A percentile compares a stretch with the other conserved stretches of the same genome.
These are phyloP conservation scores for Lipomyces yarrowii DNA, from an alignment of 1,139 yeast species.

Conservation along the genomic window DNA sequence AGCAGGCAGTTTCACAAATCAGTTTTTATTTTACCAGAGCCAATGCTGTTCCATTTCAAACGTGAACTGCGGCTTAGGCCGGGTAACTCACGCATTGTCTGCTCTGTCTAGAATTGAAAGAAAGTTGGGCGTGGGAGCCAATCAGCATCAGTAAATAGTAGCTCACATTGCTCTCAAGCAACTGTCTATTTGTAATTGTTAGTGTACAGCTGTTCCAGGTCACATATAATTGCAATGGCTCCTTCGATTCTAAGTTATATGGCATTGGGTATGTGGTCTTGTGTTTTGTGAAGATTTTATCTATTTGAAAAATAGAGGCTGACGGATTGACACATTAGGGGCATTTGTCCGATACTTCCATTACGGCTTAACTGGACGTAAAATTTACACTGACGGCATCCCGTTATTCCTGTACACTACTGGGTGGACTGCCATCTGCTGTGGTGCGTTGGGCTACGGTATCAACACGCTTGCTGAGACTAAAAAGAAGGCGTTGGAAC, in stretches of 20 bases:
- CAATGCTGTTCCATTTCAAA: not conserved
- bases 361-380: conserved; percentile 21
- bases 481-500: not conserved
- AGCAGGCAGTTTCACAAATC: not conserved
- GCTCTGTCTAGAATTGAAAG: not conserved
- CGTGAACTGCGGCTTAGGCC: not conserved
- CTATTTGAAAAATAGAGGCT: not conserved
- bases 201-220: not conserved
- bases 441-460: conserved; percentile 12
- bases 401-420: not conserved
- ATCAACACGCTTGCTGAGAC: conserved; percentile 10
- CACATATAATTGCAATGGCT: conserved; percentile 5
- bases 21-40: not conserved
- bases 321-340: conserved; percentile 7
- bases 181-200: not conserved
- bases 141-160: not conserved
- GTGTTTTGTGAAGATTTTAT: not conserved
- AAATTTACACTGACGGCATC: conserved; percentile 10
- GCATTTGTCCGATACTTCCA: conserved; percentile 21
- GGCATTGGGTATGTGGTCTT: not conserved
- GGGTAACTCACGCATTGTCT: not conserved
- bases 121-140: not conserved
- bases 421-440: conserved; percentile 7
- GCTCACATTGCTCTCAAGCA: not conserved
- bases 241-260: conserved; percentile 6